Percentiles rank a stretch among this genome's conserved stretches.
phyloP scores from a whole-genome alignment of 495 filamentous ascomycete genomes.

The Apodospora peruviana region DNA sequence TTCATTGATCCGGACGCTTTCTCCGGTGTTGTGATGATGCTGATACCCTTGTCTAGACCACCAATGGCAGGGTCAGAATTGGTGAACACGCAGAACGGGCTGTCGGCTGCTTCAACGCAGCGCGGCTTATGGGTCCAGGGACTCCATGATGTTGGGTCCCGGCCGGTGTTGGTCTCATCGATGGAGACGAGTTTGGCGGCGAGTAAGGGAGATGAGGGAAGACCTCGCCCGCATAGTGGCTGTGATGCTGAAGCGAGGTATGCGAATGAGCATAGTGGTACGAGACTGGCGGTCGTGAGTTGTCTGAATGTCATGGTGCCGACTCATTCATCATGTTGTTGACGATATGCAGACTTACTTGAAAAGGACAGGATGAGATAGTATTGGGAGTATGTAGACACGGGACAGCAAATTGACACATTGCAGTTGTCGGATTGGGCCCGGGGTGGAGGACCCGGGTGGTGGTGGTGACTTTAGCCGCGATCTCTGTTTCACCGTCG shows the following conservation, averaged over 20 bases:
- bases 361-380: not conserved
- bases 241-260: not conserved
- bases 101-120: constrained; percentile 14
- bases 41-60: constrained; percentile 13
- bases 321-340: not conserved
- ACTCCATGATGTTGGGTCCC: constrained; percentile 9
- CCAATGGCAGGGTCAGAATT: constrained; percentile 17
- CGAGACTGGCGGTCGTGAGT: not conserved
- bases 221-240: constrained; percentile 5
- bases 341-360: not conserved
- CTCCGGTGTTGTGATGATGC: constrained; percentile 30
- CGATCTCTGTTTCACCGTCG: not conserved
- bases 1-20: constrained; percentile 18
- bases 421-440: not conserved
- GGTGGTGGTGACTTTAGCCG: not conserved
- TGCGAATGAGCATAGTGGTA: not conserved
- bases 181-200: not conserved
- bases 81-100: constrained; percentile 31
- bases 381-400: not conserved
- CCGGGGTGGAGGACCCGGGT: too few species aligned
- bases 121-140: constrained; percentile 31
- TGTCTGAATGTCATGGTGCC: not conserved
- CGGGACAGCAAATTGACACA: not conserved
- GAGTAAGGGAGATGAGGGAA: not conserved
- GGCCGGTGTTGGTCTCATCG: not conserved